Base-by-base conservation (phyloP, 805 yeast genomes). In the Zygosaccharomyces bisporus region DNA sequence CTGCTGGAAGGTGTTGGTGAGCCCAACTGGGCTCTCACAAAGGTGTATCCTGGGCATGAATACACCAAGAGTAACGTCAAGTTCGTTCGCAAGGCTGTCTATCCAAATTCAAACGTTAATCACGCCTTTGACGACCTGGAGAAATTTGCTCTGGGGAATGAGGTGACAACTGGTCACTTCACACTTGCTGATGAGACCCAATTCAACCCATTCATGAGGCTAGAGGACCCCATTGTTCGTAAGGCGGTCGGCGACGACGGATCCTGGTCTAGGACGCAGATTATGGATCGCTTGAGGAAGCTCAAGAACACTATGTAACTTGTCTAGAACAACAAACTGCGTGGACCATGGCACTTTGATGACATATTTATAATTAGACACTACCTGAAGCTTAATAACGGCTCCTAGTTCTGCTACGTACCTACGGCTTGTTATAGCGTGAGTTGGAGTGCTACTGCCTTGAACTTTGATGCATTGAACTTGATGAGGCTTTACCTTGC, bases 41-140 rank as follows among this genome's bases (percentile, higher is more conserved):
- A 65, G 30, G 89, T 90, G 2, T 91, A 79, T 60, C 91, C 97
- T 2, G 99, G 99, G 2, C 99, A 93, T 65, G 99, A 93, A 68
- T 93, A 93, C 68, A 93, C 99, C 4, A 75, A 73, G 54, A 73
- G 86, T 19, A 91, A 93, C 61, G 83, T 85, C 17, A 77, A 74
- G 52, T 93, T 93, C 63, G 86, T 93, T 14, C 74, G 78, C 52
- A 73, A 81, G 2, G 79, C 86, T 1, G 62, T 87, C 44, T 62
- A 71, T 35, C 69, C 74, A 44, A 73, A 69, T 35, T 30, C 53
- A 18, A 57, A 60, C 7, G 66, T 66, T 9, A 65, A 66, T 44
- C 54, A 60, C 4, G 83, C 84, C 0, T 68, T 91, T 37, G 66
- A 67, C 34, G 62, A 64, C 14, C 72, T 91, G 51, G 81, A 75